Conservation (phyloP, 306 rosid species). For the Rosa multiflora region DNA sequence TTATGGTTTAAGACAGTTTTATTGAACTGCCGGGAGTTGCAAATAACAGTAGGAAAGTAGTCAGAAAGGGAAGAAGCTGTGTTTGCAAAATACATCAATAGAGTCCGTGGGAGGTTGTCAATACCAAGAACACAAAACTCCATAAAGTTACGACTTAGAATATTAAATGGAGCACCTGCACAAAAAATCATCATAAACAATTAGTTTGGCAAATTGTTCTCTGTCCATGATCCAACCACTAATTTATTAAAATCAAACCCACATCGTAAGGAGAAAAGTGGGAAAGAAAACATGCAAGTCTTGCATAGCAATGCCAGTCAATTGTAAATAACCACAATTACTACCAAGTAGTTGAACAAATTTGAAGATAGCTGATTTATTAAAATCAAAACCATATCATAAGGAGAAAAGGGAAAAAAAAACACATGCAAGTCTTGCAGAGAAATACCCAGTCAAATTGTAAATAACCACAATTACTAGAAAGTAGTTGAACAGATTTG, state of each 20-base stretch:
- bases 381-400: background rate
- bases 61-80: slow-evolving; percentile 66
- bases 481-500: background rate
- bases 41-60: slow-evolving; percentile 87
- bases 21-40: slow-evolving; percentile 73
- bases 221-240: background rate
- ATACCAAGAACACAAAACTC: slow-evolving; percentile 80
- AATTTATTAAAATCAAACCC: background rate
- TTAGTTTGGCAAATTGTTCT: slow-evolving; percentile 13
- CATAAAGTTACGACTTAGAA: slow-evolving; percentile 70
- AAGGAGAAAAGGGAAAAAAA: background rate
- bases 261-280: background rate
- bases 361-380: background rate
- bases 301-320: background rate
- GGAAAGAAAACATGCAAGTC: background rate
- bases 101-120: slow-evolving; percentile 86
- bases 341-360: background rate
- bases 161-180: slow-evolving; percentile 77
- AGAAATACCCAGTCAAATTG: background rate
- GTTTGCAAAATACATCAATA: slow-evolving; percentile 91
- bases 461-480: background rate
- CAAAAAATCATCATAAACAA: slow-evolving; percentile 13
- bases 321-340: background rate
- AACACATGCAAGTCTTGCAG: background rate
- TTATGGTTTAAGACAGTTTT: slow-evolving; percentile 73